Percentiles rank a stretch among this genome's conserved stretches.
Evolutionary conservation across 805 yeast genomes (phyloP).

Genomic region (Scheffersomyces spartinae): DNA sequence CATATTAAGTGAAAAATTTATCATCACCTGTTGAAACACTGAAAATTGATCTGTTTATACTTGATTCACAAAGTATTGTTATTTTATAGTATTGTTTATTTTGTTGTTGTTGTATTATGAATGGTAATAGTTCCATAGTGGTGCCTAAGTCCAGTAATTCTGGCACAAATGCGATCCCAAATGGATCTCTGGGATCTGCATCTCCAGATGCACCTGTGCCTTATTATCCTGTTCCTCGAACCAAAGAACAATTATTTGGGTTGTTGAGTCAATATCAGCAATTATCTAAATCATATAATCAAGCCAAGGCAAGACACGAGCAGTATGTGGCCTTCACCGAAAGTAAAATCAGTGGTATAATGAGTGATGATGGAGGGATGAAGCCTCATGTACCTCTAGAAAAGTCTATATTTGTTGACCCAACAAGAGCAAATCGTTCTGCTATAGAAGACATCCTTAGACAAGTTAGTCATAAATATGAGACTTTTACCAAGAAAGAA

Average conservation of each 20-base stretch:
- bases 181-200: too few species aligned
- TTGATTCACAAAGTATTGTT: too few species aligned
- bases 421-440: constrained; percentile 11
- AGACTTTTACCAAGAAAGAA: constrained; percentile 11
- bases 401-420: constrained; percentile 10
- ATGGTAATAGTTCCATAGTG: too few species aligned
- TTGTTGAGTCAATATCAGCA: constrained; percentile 16
- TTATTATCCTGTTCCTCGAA: constrained; percentile 8
- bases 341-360: constrained; percentile 1
- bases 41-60: too few species aligned
- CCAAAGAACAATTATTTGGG: constrained; percentile 14
- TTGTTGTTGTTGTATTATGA: too few species aligned
- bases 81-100: too few species aligned
- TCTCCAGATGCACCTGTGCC: too few species aligned
- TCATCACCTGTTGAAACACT: too few species aligned
- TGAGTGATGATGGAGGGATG: constrained; percentile 2
- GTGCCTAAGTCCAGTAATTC: too few species aligned
- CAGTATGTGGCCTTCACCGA: constrained; percentile 2
- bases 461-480: constrained; percentile 15
- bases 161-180: too few species aligned
- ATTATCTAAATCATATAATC: constrained; percentile 8
- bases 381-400: constrained; percentile 1
- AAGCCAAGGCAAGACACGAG: constrained; percentile 11
- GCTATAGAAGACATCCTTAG: constrained; percentile 19
- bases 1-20: too few species aligned